Evolutionary conservation across 2,329 filamentous ascomycete species (phyloP), one percentile per base, ranked within the genome.

Genomic region (Aspergillus tubingensis): DNA sequence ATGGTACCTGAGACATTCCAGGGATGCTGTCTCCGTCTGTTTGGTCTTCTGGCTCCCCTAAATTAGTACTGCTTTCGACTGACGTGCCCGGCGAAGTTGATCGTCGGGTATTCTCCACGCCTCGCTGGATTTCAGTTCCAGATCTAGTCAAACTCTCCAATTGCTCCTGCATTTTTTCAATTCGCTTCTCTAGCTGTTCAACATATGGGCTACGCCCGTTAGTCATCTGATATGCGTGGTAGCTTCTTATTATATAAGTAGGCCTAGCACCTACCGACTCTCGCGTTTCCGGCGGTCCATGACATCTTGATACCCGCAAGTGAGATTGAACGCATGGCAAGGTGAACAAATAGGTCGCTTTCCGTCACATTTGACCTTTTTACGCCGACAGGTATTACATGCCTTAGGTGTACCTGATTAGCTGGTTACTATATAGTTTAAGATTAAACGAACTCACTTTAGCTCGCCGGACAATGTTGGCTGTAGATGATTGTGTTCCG

Each of bases 281-380:
- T 47, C 38, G 19, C 52, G 52, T 30, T 38, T 52, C 6, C 38
- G 48, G 15, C 54, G 39, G 15, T 51, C 39, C 38, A 44, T 11
- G 11, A 21, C 52, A 51, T 59, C 59, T 38, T 63, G 41, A 44
- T 59, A 63, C 3, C 25, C 44, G 17, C 59, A 63, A 3, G 51
- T 17, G 3, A 61, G 21, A 10, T 59, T 54, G 48, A 63, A 61
- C 7, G 53, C 49, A 11, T 36, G 57, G 36, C 56, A 63, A 23
- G 56, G 55, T 6, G 62, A 59, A 15, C 59, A 63, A 13, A 51
- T 43, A 10, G 59, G 62, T 6, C 62, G 56, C 19, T 54, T 59
- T 5, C 62, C 59, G 30, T 63, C 56, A 19, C 59, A 63, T 41
- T 59, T 63, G 4, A 52, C 51, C 43, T 63, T 62, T 32, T 63